A percentile compares a stretch with the other conserved stretches of the same genome.
Evolutionary conservation across 2,329 filamentous ascomycete genomes (phyloP).

Genomic region (Penicillium sp.): DNA sequence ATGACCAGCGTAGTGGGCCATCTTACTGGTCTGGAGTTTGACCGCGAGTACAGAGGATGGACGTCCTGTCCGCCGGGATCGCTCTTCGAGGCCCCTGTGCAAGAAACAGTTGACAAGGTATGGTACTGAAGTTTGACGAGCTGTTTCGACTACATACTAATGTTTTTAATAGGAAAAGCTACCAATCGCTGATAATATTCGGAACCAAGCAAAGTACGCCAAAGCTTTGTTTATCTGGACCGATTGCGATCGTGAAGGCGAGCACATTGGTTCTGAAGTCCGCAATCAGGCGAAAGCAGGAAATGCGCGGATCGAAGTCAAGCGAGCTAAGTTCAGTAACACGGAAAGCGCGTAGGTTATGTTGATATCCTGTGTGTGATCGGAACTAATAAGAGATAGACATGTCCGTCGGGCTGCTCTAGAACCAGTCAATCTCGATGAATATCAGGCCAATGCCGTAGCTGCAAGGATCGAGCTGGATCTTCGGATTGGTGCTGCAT

Average conservation of each 20-base stretch:
- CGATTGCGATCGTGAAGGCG: conserved; percentile 95
- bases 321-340: conserved; percentile 89
- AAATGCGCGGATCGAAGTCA: conserved; percentile 72
- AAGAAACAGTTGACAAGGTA: conserved; percentile 65
- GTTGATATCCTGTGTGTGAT: neutral
- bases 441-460: conserved; percentile 82
- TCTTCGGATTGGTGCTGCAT: conserved; percentile 84
- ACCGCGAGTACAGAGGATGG: conserved; percentile 72
- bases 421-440: conserved; percentile 72
- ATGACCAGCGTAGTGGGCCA: conserved; percentile 95
- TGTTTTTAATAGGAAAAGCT: conserved; percentile 63
- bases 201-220: conserved; percentile 68
- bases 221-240: conserved; percentile 91
- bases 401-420: conserved; percentile 83
- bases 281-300: conserved; percentile 71
- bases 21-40: conserved; percentile 76
- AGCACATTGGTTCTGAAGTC: conserved; percentile 92
- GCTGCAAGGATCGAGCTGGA: conserved; percentile 87
- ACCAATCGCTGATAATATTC: conserved; percentile 78
- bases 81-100: conserved; percentile 77
- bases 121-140: neutral
- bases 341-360: conserved; percentile 75
- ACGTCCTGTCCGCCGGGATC: conserved; percentile 69
- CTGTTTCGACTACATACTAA: conserved; percentile 14
- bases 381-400: conserved; percentile 43